Evolutionary conservation across 2,329 filamentous ascomycete species (phyloP), one percentile per base, ranked within the genome.

Genomic region (Metarhizium robertsii): DNA sequence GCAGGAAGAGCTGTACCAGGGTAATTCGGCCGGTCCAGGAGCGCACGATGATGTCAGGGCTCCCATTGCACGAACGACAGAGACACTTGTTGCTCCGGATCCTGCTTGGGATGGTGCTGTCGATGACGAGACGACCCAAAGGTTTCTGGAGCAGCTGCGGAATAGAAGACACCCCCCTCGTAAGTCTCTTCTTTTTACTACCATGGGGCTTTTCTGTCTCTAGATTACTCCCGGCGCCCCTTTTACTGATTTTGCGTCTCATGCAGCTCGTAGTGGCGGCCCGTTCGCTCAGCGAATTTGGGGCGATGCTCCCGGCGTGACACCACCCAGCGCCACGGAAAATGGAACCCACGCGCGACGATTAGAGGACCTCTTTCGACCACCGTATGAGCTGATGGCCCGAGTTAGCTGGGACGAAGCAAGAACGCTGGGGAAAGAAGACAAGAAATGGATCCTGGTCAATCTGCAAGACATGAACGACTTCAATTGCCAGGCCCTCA

Each of bases 381-480:
- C 94, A 2, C 94, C 94, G 0, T 94, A 92, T 69, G 90, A 96
- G 42, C 74, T 99, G 47, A 96, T 99, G 76, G 84, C 83, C 25
- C 82, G 83, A 38, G 71, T 90, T 36, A 75, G 83, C n/a, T 96
- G 90, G 85, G 90, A 96, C 61, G 80, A 86, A 56, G 94, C 90
- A 14, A 84, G 94, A 54, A 83, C 92, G 16, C 79, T 91, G 63
- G 94, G 92, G 58, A 95, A 94, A 68, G 88, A 91, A 49, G 80
- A 86, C 32, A 85, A 90, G 75, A 96, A 95, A 70, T 99, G 94
- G 94, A 81, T 99, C 50, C 72, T 99, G 62, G 90, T 96, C 59
- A 97, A 99, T 68, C 85, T 99, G 16, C 94, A 99, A 71, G 92
- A 99, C 67, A 84, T 89, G 61, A 88, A 88, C 40, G 86, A 96